phyloP scores from a whole-genome alignment of 257 asterid genomes.

The Leptodermis oblonga region DNA sequence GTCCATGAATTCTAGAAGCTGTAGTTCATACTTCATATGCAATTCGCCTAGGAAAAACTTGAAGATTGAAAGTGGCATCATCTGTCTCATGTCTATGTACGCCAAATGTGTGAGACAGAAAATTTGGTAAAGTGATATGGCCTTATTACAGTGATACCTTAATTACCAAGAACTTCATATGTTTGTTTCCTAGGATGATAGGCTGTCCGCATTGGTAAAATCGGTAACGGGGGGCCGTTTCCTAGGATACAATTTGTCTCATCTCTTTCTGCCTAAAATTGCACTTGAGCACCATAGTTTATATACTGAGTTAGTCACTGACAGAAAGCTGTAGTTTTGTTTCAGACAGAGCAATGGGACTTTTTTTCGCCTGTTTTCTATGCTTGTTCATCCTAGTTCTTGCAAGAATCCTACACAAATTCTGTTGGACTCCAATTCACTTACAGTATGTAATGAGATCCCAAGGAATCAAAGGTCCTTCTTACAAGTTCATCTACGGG shows the following conservation, averaged over 20 bases:
- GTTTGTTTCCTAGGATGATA: too few relatives aligned
- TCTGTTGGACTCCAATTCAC: constrained; percentile 43
- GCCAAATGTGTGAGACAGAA: neutral
- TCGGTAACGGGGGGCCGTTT: neutral
- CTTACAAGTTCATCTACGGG: constrained; percentile 47
- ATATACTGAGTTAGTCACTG: neutral
- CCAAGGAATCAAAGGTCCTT: constrained; percentile 54
- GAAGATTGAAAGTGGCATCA: neutral
- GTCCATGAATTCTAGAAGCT: neutral
- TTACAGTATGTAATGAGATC: constrained; percentile 25
- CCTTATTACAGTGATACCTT: too few relatives aligned
- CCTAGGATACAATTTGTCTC: neutral
- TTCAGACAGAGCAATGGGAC: constrained; percentile 6
- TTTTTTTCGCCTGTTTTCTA: constrained; percentile 9
- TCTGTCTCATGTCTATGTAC: neutral
- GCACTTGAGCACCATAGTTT: neutral
- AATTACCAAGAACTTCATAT: too few relatives aligned
- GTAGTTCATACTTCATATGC: neutral
- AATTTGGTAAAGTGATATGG: neutral
- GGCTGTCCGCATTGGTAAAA: neutral
- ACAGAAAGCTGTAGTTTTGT: neutral
- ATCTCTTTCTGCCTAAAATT: neutral
- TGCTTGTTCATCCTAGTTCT: constrained; percentile 7
- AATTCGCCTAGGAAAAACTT: neutral
- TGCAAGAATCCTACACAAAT: constrained; percentile 17